Base-by-base conservation (phyloP, 371 early-diverging fungal species). In the Apophysomyces variabilis region DNA sequence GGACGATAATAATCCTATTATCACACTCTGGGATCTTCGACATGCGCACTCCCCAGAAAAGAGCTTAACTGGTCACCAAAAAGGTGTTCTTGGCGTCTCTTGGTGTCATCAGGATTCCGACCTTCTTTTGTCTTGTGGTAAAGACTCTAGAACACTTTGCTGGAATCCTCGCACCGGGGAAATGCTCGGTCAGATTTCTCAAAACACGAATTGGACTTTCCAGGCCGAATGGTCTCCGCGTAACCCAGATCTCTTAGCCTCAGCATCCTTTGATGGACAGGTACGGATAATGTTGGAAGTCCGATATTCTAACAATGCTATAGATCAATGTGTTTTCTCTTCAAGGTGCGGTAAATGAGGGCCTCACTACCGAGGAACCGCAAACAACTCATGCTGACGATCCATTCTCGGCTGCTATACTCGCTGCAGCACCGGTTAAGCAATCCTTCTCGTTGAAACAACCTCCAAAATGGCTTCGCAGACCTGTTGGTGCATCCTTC, bases 21-120 rank as follows among this genome's bases (percentile, higher is more conserved):
- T 98, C 26, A 83, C 90, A 57, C 78, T 95, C 58, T 98, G 98
- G 98, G 97, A 98, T 77, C 85, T 98, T 69, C 87, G 95, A 65
- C 95, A 96, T 70, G 94, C 95, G 7, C 88, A 92, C 65, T 93
- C 96, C 12, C 96, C 98, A 14, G 93, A 95, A 71, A 89, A 86
- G 83, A 76, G 73, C 3, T 72, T 92, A 13, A 61, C 79, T 5
- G 96, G 96, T 16, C 98, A 98, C 77, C 77, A 84, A 43, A 92
- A 92, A 71, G 96, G 97, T 16, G 83, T 97, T 35, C 79, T 97
- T 57, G 90, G 93, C 38, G 72, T 98, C 14, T 88, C 95, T 5
- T 98, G 98, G 98, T 96, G 96, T 79, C 85, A 88, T 39, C 94
- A 92, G 73, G 98, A 98, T 71, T 80, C 93, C 1, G 94, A 95